phyloP scores from a whole-genome alignment of 768 basidiomycete genomes.

The Naganishia kalamii region DNA sequence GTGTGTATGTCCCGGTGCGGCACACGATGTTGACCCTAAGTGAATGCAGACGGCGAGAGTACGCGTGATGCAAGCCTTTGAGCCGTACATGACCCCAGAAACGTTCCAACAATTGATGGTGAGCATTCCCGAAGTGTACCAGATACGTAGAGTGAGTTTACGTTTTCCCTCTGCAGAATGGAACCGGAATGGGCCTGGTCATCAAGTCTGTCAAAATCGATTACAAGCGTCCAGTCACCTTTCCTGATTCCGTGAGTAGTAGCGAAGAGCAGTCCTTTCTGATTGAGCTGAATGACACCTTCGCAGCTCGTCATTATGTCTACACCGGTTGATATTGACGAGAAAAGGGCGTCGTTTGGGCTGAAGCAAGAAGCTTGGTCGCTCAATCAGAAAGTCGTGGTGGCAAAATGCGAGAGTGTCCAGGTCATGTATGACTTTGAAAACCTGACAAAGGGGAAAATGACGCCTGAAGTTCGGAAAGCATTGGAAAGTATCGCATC shows the following conservation, averaged over 20 bases:
- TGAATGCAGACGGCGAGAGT: neutral
- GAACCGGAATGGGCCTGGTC: constrained; percentile 14
- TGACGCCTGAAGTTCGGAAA: constrained; percentile 2
- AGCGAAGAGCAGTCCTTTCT: neutral
- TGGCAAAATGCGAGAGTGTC: constrained; percentile 18
- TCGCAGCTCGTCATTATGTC: constrained; percentile 15
- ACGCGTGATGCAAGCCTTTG: constrained; percentile 7
- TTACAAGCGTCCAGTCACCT: constrained; percentile 19
- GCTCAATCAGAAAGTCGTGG: constrained; percentile 4
- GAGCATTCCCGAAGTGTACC: neutral
- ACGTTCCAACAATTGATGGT: constrained; percentile 7
- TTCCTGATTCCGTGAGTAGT: constrained; percentile 17
- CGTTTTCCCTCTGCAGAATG: neutral
- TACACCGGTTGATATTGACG: constrained; percentile 4
- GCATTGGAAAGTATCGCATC: constrained; percentile 1
- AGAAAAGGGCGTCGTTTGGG: constrained; percentile 9
- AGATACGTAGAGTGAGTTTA: neutral
- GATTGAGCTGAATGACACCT: neutral
- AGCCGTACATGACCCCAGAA: neutral
- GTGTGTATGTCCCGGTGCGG: neutral
- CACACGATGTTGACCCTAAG: neutral
- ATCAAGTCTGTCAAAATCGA: constrained; percentile 12
- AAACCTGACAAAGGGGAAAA: constrained; percentile 15
- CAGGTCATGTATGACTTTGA: constrained; percentile 24
- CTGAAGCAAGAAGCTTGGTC: constrained; percentile 14